These are phyloP conservation scores for Actinidia arguta DNA, from an alignment of 179 eudicot genomes.

Conservation along the genomic window DNA sequence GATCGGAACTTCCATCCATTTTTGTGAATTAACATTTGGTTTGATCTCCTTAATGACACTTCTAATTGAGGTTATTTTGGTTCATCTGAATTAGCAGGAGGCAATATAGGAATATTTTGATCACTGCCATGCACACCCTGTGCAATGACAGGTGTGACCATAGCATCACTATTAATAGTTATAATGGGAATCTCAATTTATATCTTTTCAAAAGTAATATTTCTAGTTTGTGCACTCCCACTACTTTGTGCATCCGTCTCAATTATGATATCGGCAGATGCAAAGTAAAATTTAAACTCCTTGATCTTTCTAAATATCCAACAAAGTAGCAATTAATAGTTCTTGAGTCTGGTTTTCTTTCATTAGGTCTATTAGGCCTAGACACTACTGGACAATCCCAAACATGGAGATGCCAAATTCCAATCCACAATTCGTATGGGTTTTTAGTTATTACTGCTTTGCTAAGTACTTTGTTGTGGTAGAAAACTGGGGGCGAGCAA, in stretches of 20 bases:
- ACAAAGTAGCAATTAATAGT: not conserved
- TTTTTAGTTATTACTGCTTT: not conserved
- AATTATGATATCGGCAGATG: not conserved
- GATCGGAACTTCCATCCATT: not conserved
- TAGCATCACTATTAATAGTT: not conserved
- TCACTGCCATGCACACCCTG: not conserved
- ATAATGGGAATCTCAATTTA: not conserved
- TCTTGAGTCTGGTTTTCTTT: conserved; percentile 2
- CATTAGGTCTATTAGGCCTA: not conserved
- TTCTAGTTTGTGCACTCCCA: not conserved
- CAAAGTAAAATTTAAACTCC: not conserved
- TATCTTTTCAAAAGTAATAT: too few relatives aligned
- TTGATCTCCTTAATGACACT: not conserved
- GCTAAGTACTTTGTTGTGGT: not conserved
- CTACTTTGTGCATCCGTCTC: not conserved
- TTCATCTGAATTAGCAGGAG: not conserved
- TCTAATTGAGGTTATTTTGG: not conserved
- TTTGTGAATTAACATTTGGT: not conserved
- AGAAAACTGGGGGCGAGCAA: not conserved
- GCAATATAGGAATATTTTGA: not conserved
- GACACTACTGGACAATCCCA: not conserved
- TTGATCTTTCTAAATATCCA: not conserved
- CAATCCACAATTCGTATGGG: not conserved
- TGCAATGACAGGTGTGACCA: not conserved
- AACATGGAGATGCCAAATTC: not conserved